Conservation (phyloP, 1,139 yeast species). For the Kodamaea derodonti region DNA sequence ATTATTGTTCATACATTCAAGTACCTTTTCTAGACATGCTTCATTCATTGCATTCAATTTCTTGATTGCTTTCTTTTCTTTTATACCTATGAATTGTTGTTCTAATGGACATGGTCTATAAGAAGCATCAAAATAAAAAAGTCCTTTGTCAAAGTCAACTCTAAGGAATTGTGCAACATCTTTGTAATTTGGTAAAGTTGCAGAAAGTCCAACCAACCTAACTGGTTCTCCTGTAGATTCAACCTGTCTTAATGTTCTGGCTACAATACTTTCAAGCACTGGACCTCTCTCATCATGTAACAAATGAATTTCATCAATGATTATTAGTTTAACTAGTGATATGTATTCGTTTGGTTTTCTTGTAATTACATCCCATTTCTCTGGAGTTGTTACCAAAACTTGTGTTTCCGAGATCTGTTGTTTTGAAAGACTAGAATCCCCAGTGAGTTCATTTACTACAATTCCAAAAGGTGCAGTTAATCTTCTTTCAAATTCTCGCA, state of each 20-base stretch:
- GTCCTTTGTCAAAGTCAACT: conserved; percentile 56
- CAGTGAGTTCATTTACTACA: conserved; percentile 82
- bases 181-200: conserved; percentile 84
- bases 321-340: conserved; percentile 63
- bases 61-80: conserved; percentile 80
- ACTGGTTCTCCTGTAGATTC: conserved; percentile 44
- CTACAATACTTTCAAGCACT: conserved; percentile 81
- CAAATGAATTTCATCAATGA: conserved; percentile 90
- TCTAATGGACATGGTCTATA: conserved; percentile 91
- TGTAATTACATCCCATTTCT: conserved; percentile 95
- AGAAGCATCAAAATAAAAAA: conserved; percentile 77
- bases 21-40: conserved; percentile 80
- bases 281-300: conserved; percentile 96
- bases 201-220: conserved; percentile 84
- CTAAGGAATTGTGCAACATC: conserved; percentile 84
- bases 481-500: conserved; percentile 75
- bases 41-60: conserved; percentile 82
- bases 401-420: conserved; percentile 79
- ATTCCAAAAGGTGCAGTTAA: conserved; percentile 60
- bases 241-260: conserved; percentile 58
- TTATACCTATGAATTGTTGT: conserved; percentile 84
- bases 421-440: conserved; percentile 78
- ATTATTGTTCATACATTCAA: conserved; percentile 53
- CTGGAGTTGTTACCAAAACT: conserved; percentile 88
- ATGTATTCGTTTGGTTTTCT: conserved; percentile 67